Evolutionary conservation across 2,329 filamentous ascomycete genomes (phyloP), one percentile per base, ranked within the genome.

Genomic region (Alternaria triticimaculans): DNA sequence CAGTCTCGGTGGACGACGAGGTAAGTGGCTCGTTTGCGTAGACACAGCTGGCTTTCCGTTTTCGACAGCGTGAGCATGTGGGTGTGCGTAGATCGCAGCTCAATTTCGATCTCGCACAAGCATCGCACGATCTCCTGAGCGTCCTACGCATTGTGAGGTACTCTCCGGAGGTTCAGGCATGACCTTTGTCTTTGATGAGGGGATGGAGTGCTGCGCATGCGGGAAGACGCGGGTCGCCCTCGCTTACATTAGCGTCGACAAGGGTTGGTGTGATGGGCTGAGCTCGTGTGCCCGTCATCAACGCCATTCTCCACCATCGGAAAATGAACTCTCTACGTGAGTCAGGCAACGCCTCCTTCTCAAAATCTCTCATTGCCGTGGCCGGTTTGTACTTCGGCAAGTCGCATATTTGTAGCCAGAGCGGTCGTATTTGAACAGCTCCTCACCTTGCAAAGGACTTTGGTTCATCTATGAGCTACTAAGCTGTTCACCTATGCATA

Each of bases 41-140:
- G 21, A 81, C 69, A 71, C 87, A 88, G 12, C 72, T 63, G 55
- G 80, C 45, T 11, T 82, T 81, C 23, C 84, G 80, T 75, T 85
- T 86, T 59, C 81, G 61, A 70, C 87, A 88, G 58, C 87, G 84
- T 5, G 86, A 87, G 75, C 87, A 88, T 55, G 78, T 81, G 5
- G 87, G 87, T 1, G 81, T 85, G 28, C 79, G 80, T 18, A 88
- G 82, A 69, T 88, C 86, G 73, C 87, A 88, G 62, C 84, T 83
- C 65, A 85, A 82, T 69, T 88, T 88, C 5, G 84, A 81, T 69
- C 82, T 87, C 45, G 85, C 86, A 70, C 87, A 88, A 15, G 86
- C 82, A 67, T 81, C 80, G 77, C 87, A 88, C 9, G 87, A 88
- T 67, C 87, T 78, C 46, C 87, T 85, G 60, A 88, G 85, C n/a